Base-by-base conservation (phyloP, 2,329 filamentous ascomycete genomes). In the Byssoonygena ceratinophila region DNA sequence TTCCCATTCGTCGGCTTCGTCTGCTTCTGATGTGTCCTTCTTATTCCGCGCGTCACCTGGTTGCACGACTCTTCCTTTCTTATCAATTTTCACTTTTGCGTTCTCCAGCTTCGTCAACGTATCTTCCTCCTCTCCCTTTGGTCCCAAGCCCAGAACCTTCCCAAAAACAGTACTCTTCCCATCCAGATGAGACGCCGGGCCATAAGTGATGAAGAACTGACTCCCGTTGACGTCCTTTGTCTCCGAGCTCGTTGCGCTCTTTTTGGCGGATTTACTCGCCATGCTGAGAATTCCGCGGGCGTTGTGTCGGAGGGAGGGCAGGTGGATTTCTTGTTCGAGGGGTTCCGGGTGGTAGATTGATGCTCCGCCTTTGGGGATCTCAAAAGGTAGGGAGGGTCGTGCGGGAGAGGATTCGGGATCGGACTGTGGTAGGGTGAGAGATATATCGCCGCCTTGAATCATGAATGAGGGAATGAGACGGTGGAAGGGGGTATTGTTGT, bases 151-250 rank as follows among this genome's bases (percentile, higher is more conserved):
- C 58, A 84, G 64, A 16, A 84, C 73, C 57, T 77, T 75, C 12
- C 81, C 81, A 66, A 84, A 84, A 1, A 83, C 79, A 0, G 81
- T 82, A 61, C 83, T 84, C 63, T 81, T 79, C 6, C 81, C 81
- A 63, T 83, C 81, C 32, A 84, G 66, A 72, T 83, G 81, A 51
- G 79, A 74, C 12, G 80, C 78, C 1, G 79, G 68, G 20, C 76
- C 79, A 61, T 81, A 77, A 0, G 77, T 79, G 44, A 84, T 72
- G 64, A 83, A 84, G 68, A 84, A 84, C 61, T 84, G 81, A 52
- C 75, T 78, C 0, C 77, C 78, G 57, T 81, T 81, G 25, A 70
- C 63, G n/a, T 58, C 54, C 39, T 52, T 52, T 1, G 67, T 66
- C 3, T 61, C 49, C 0, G 68, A 68, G 6, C 63, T 65, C 18